Conservation (phyloP, 768 basidiomycete genomes). For the Suillus subaureus region DNA sequence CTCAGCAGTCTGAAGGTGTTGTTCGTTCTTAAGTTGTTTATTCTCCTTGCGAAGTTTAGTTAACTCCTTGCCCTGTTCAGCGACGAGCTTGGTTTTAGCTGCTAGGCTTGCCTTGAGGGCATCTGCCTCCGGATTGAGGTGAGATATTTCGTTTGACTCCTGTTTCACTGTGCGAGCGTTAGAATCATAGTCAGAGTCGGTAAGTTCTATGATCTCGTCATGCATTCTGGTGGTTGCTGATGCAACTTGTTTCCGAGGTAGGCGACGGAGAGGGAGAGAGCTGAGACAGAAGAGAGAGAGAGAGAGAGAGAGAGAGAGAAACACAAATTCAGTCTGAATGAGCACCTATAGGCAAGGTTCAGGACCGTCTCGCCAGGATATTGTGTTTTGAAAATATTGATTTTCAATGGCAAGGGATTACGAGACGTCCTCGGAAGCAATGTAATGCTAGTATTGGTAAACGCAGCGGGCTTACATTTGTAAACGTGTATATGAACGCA, state of each 20-base stretch:
- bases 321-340: background rate
- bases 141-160: background rate
- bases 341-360: background rate
- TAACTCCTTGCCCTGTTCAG: constrained; percentile 1
- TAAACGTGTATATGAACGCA: background rate
- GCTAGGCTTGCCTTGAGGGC: background rate
- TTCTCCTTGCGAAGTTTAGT: constrained; percentile 7
- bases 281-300: background rate
- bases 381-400: background rate
- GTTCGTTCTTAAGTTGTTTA: background rate
- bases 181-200: background rate
- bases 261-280: background rate
- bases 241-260: background rate
- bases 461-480: background rate
- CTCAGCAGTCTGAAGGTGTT: constrained; percentile 1
- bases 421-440: background rate
- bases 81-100: constrained; percentile 1
- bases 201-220: background rate
- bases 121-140: background rate
- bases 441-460: background rate
- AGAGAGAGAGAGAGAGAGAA: too few relatives aligned
- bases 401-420: background rate
- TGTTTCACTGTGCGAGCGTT: background rate
- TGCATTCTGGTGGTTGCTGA: background rate
- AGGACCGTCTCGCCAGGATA: background rate